Evolutionary conservation across 371 early-diverging fungal genomes (phyloP).

Genomic region (Ordospora colligata): DNA sequence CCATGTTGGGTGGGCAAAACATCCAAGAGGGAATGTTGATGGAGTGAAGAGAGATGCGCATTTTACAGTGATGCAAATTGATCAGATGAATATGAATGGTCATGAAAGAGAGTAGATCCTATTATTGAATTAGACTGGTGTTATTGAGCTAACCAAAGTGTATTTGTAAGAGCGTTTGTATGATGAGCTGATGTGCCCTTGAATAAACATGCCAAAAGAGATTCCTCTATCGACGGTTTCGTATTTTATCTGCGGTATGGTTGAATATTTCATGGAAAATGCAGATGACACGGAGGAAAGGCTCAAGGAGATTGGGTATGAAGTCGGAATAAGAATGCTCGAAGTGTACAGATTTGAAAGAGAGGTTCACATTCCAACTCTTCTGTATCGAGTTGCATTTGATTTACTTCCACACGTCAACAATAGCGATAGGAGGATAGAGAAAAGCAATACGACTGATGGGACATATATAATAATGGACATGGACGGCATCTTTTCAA

Average conservation of each 20-base stretch:
- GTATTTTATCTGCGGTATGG: conserved; percentile 19
- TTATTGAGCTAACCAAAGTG: too few species aligned
- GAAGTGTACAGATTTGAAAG: conserved; percentile 28
- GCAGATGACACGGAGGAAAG: conserved; percentile 11
- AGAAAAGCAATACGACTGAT: not conserved
- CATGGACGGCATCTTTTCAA: conserved; percentile 1
- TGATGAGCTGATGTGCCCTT: too few species aligned
- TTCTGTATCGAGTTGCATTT: conserved; percentile 42
- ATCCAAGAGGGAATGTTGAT: conserved; percentile 23
- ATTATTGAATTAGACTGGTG: too few species aligned
- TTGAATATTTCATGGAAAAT: conserved; percentile 18
- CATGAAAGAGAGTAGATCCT: not conserved
- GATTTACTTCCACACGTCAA: conserved; percentile 20
- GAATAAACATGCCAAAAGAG: not conserved
- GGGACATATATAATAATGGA: conserved; percentile 22
- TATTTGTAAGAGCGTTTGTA: too few species aligned
- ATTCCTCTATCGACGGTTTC: conserved; percentile 6
- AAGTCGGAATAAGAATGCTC: conserved; percentile 10
- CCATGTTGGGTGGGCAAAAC: conserved; percentile 36
- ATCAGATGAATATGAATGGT: not conserved
- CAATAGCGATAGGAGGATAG: conserved; percentile 11
- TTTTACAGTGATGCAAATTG: not conserved
- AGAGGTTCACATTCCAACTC: conserved; percentile 16
- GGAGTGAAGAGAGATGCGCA: conserved; percentile 10
- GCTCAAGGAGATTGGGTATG: conserved; percentile 29